A percentile compares a stretch with the other conserved stretches of the same genome.
Evolutionary conservation across 345 rosid species (phyloP).

Genomic region (Moringa oleifera): DNA sequence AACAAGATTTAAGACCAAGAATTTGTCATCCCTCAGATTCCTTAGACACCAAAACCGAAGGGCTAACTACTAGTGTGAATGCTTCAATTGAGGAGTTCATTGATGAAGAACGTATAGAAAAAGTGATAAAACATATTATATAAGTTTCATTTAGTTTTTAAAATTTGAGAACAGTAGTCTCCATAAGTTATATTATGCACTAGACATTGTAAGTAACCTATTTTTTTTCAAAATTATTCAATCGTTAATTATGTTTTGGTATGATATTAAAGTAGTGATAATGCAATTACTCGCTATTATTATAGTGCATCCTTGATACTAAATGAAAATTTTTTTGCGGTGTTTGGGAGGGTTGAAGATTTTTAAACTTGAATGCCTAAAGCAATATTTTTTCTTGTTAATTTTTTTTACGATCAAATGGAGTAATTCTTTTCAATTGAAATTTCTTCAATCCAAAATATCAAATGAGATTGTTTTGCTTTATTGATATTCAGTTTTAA

Average conservation of each 20-base stretch:
- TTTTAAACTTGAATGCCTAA: not conserved
- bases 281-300: not conserved
- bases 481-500: not conserved
- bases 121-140: conserved; percentile 21
- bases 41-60: conserved; percentile 44
- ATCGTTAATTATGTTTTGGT: no score
- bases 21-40: conserved; percentile 39
- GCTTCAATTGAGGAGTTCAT: conserved; percentile 69
- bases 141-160: not conserved
- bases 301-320: not conserved
- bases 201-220: not conserved
- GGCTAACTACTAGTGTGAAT: conserved; percentile 32
- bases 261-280: not conserved
- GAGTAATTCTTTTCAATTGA: no score
- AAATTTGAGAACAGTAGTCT: not conserved
- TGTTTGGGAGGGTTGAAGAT: not conserved
- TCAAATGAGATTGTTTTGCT: not conserved
- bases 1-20: not conserved
- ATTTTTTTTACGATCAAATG: not conserved
- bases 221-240: no score
- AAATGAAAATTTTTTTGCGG: no score
- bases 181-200: not conserved
- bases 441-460: not conserved
- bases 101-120: conserved; percentile 66
- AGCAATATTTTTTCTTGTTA: not conserved